Evolutionary conservation across 257 asterid species (phyloP).

Genomic region (Jasminum sambac): DNA sequence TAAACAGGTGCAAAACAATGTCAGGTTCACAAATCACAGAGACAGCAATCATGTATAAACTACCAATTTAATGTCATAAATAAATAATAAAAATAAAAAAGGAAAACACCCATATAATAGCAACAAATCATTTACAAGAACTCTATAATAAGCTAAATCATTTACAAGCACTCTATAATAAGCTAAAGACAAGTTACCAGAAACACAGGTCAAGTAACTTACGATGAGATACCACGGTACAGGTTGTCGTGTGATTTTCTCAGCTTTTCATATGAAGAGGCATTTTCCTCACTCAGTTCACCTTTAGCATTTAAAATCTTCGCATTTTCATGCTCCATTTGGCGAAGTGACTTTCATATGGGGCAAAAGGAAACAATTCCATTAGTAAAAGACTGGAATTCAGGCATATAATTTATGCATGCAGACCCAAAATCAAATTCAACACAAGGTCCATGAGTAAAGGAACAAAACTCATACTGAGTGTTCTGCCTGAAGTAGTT

Average conservation of each 20-base stretch:
- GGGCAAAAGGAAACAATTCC: conserved; percentile 15
- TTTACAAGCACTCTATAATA: conserved; percentile 8
- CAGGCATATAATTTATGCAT: conserved; percentile 5
- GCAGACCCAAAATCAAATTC: conserved; percentile 13
- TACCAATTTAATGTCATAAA: neutral
- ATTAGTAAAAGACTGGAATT: conserved; percentile 12
- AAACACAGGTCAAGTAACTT: conserved; percentile 42
- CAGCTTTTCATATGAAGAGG: conserved; percentile 84
- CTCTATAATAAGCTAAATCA: conserved; percentile 1
- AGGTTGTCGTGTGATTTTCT: conserved; percentile 88
- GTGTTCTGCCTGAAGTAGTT: conserved; percentile 91
- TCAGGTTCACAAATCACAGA: conserved; percentile 9
- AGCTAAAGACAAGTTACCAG: conserved; percentile 16
- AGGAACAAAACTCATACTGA: conserved; percentile 51
- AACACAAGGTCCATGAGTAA: conserved; percentile 19
- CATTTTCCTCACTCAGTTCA: conserved; percentile 89
- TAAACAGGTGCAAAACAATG: neutral
- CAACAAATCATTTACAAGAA: neutral
- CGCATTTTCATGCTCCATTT: conserved; percentile 96
- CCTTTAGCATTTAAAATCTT: conserved; percentile 96
- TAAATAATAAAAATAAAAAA: too few species aligned
- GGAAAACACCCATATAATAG: neutral
- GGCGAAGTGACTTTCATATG: conserved; percentile 75
- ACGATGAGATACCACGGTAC: conserved; percentile 92
- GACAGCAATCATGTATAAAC: conserved; percentile 9